Evolutionary conservation across 305 asterid species (phyloP), one percentile per base, ranked within the genome.

Genomic region (Nicotiana rustica): DNA sequence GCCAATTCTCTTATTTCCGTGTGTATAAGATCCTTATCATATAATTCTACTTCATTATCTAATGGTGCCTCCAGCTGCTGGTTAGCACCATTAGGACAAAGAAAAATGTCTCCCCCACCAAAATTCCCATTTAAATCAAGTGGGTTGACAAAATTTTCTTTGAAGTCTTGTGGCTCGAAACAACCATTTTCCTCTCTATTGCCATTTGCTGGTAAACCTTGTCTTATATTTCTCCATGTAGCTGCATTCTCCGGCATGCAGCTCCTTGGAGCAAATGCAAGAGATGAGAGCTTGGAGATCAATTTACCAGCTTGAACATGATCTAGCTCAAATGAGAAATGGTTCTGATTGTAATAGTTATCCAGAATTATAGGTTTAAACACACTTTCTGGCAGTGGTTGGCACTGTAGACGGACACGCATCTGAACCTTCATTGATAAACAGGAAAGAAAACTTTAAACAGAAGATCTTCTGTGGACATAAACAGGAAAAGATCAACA

Each of bases 291-390:
- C 78, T 75, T 87, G 57, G 94, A 85, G n/a, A 88, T 81, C 90
- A 96, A 84, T 82, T 86, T 92, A 81, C 66, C 89, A 52, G 95
- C 85, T 89, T 96, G 99, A 84, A 88, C 78, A 85, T 86, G 96
- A 86, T 96, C 98, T 83, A 96, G 89, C 90, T 94, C 99, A 88
- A 94, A 94, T 90, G 89, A 86, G 92, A 96, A 96, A 84, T 89
- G 94, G 25, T 12, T 62, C 44, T 83, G 86, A 38, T 19, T 79
- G 83, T 87, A 91, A 86, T 94, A 96, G 86, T 96, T 94, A 89
- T 94, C 97, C 59, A 66, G 15, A 55, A 96, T 91, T 69, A 92
- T 83, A 13, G 93, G 91, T 91, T 91, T 91, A 83, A 93, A 96
- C 67, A 86, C 89, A 61, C 33, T 59, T 83, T 93, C 99, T 13